Evolutionary conservation across 176 grass and related monocot species (phyloP).

Genomic region (Pontederia crassipes): DNA sequence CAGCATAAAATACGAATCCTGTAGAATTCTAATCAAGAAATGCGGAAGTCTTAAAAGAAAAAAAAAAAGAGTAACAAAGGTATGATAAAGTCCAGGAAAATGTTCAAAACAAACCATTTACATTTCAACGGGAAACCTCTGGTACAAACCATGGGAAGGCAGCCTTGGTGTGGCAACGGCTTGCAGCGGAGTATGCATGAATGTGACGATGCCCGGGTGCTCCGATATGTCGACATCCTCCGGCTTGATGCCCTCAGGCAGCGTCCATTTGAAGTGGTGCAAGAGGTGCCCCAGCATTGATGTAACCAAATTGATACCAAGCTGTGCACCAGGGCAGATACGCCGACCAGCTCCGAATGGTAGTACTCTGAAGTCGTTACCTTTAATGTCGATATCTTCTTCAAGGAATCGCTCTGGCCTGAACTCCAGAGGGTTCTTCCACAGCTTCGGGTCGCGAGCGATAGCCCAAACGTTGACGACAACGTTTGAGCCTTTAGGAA

Average conservation of each 20-base stretch:
- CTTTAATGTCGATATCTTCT: conserved; percentile 59
- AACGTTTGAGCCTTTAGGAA: conserved; percentile 54
- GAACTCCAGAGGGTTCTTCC: conserved; percentile 54
- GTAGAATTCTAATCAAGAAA: too few species aligned
- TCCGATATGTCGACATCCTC: conserved; percentile 54
- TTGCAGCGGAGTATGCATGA: conserved; percentile 49
- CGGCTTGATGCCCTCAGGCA: conserved; percentile 30
- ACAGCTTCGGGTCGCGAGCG: conserved; percentile 41
- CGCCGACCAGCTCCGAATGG: conserved; percentile 54
- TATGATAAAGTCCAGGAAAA: too few species aligned
- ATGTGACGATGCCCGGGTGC: conserved; percentile 45
- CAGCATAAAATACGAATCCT: too few species aligned
- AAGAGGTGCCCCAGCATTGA: conserved; percentile 57
- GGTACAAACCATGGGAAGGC: conserved; percentile 33
- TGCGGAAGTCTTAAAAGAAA: too few species aligned
- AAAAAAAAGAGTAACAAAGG: too few species aligned
- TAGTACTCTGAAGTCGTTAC: conserved; percentile 45
- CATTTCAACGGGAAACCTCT: conserved; percentile 37
- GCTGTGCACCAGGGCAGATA: conserved; percentile 59
- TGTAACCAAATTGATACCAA: conserved; percentile 49
- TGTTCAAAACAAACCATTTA: conserved; percentile 6
- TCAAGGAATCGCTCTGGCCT: conserved; percentile 51
- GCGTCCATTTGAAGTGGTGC: conserved; percentile 63
- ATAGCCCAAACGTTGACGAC: conserved; percentile 71
- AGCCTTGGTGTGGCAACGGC: conserved; percentile 40